Evolutionary conservation across 257 asterid genomes (phyloP), one percentile per base, ranked within the genome.

Genomic region (Eustoma russellianum): DNA sequence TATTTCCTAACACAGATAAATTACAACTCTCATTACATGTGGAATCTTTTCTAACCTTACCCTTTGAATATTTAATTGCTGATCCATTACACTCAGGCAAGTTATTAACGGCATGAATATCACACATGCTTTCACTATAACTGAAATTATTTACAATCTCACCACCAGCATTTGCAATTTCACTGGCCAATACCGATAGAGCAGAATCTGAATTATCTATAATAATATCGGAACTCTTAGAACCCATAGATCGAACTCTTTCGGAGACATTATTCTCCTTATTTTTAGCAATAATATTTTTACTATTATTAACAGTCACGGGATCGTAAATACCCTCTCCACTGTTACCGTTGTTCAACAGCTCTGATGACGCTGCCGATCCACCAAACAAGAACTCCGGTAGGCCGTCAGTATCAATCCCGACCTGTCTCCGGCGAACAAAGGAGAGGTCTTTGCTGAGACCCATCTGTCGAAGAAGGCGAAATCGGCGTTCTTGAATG

Each of bases 401-500:
- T 10, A 8, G 43, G 43, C 43, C 43, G 3, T 24, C 30, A 4
- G 30, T 24, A 24, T 24, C 30, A 24, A 24, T 24, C 13, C 73
- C 59, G 35, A 43, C 62, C 50, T 84, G 75, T 43, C 79, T 72
- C 40, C 73, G 82, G 44, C 91, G 88, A 67, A 74, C 78, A 49
- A 89, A 75, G 17, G 93, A 55, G 10, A 88, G 84, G 77, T 90
- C 93, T 13, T 81, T 74, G 47, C 70, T 63, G 70, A 90, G 96
- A 1, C 98, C 98, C 89, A 87, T 78, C 73, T 77, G 88, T 48
- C 66, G 64, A 51, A 91, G 83, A 54, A 91, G 89, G 40, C 73
- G 77, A 41, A 77, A 41, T 24, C 98, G 96, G 47, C 98, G 95
- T 77, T 86, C 87, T 57, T 84, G 84, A 64, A 91, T 83, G 30